These are phyloP conservation scores for Leishmania gerbilli DNA, from an alignment of 208 protist genomes.

Conservation along the genomic window DNA sequence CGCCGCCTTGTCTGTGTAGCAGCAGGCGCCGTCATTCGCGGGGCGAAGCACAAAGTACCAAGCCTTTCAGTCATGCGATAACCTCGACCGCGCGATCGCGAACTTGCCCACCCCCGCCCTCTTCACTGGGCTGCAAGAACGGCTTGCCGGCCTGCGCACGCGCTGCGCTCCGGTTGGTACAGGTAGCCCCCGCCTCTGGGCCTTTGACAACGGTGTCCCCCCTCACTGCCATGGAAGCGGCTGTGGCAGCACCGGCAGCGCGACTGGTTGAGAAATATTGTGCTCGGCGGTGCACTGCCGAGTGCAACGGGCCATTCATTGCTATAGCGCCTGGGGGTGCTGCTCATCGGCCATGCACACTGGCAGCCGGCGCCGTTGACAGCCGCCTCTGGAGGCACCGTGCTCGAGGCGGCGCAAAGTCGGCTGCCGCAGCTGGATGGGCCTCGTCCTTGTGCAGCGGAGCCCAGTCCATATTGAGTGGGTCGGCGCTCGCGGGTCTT, in stretches of 20 bases:
- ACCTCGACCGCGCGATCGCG: slow-evolving; percentile 44
- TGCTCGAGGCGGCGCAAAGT: slow-evolving; percentile 3
- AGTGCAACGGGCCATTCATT: slow-evolving; percentile 41
- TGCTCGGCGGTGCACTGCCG: slow-evolving; percentile 40
- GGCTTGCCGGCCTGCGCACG: slow-evolving; percentile 19
- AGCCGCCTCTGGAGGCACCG: not conserved
- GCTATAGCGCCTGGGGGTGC: slow-evolving; percentile 24
- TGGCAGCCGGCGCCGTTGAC: slow-evolving; percentile 30
- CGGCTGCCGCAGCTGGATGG: not conserved
- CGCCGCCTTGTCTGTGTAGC: slow-evolving; percentile 35
- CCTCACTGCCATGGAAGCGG: slow-evolving; percentile 39
- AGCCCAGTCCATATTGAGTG: not conserved
- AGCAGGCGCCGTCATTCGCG: slow-evolving; percentile 33
- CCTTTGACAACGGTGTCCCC: slow-evolving; percentile 32
- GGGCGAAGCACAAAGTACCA: slow-evolving; percentile 50
- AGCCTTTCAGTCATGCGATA: slow-evolving; percentile 55
- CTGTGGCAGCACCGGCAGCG: slow-evolving; percentile 51
- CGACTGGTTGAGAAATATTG: slow-evolving; percentile 41
- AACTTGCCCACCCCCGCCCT: slow-evolving; percentile 46
- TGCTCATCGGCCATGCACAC: slow-evolving; percentile 39
- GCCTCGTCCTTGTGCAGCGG: slow-evolving; percentile 20
- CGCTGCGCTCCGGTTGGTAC: slow-evolving; percentile 36
- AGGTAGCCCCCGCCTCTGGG: slow-evolving; percentile 29
- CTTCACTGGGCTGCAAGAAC: slow-evolving; percentile 37
- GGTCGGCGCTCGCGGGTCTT: not conserved